Percentiles rank a stretch among this genome's conserved stretches.
Evolutionary conservation across 2,329 filamentous ascomycete species (phyloP).

Genomic region (Talaromyces sp.): DNA sequence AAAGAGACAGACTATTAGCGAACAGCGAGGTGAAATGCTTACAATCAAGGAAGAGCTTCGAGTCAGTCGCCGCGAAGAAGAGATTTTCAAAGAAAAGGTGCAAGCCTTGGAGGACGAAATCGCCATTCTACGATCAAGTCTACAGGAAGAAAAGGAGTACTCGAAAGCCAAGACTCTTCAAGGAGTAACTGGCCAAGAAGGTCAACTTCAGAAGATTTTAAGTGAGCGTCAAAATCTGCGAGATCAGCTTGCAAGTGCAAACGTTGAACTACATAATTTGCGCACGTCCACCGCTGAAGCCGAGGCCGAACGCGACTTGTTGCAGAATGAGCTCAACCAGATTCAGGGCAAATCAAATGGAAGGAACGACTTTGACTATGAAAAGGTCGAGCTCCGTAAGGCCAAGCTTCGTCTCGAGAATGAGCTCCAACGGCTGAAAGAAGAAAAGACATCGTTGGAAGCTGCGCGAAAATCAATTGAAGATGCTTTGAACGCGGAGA

Average conservation of each 20-base stretch:
- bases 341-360: slow-evolving; percentile 56
- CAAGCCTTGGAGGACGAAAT: slow-evolving; percentile 71
- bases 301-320: slow-evolving; percentile 64
- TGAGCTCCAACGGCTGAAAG: slow-evolving; percentile 62
- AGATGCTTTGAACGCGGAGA: slow-evolving; percentile 62
- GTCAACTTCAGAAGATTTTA: slow-evolving; percentile 55
- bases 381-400: slow-evolving; percentile 65
- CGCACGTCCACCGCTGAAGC: slow-evolving; percentile 56
- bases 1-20: slow-evolving; percentile 63
- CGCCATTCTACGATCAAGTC: slow-evolving; percentile 65
- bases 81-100: slow-evolving; percentile 61
- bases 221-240: slow-evolving; percentile 63
- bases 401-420: slow-evolving; percentile 65
- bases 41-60: slow-evolving; percentile 66
- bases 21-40: slow-evolving; percentile 64
- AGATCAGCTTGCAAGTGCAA: slow-evolving; percentile 59
- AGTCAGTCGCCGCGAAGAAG: slow-evolving; percentile 62
- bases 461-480: slow-evolving; percentile 61
- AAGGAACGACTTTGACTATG: slow-evolving; percentile 62
- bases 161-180: slow-evolving; percentile 56
- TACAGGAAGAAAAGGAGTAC: slow-evolving; percentile 64
- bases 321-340: slow-evolving; percentile 59
- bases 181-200: slow-evolving; percentile 58
- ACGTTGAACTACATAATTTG: slow-evolving; percentile 59
- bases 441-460: slow-evolving; percentile 59